phyloP scores from a whole-genome alignment of 306 rosid species.

The Biancaea sappan region DNA sequence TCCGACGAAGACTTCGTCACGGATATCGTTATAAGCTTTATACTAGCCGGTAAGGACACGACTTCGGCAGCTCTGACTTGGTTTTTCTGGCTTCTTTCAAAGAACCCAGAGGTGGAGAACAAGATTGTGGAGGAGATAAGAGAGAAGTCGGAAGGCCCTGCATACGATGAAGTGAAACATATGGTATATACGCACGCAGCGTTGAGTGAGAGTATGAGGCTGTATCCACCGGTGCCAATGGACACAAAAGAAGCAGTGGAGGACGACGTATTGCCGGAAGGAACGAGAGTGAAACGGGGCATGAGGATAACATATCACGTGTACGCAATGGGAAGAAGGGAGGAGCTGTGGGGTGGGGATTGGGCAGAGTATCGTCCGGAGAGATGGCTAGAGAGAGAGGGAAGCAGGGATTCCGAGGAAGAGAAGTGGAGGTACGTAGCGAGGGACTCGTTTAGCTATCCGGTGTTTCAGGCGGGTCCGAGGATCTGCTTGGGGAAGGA shows the following conservation, averaged over 20 bases:
- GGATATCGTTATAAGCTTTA: conserved; percentile 66
- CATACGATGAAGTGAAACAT: conserved; percentile 52
- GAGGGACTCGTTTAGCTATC: conserved; percentile 52
- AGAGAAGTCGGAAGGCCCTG: background rate
- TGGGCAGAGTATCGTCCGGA: conserved; percentile 69
- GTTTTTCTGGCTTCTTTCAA: conserved; percentile 66
- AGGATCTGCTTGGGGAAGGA: conserved; percentile 76
- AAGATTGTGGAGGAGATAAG: conserved; percentile 44
- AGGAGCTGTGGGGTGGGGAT: conserved; percentile 60
- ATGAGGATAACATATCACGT: conserved; percentile 52
- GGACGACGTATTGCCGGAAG: conserved; percentile 68
- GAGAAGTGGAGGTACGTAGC: conserved; percentile 55
- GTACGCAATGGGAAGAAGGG: conserved; percentile 67
- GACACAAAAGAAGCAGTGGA: conserved; percentile 40
- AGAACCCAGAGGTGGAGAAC: conserved; percentile 44
- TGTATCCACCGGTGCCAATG: conserved; percentile 63
- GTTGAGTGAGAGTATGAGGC: conserved; percentile 71
- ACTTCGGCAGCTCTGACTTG: conserved; percentile 65
- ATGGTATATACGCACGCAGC: conserved; percentile 75
- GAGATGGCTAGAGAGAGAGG: conserved; percentile 57
- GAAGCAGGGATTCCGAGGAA: background rate
- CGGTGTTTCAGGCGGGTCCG: conserved; percentile 87
- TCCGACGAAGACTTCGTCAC: conserved; percentile 52
- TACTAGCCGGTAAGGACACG: conserved; percentile 62
- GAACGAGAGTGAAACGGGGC: conserved; percentile 66